phyloP scores from a whole-genome alignment of 2,329 filamentous ascomycete genomes.

The Parastagonospora nodorum region DNA sequence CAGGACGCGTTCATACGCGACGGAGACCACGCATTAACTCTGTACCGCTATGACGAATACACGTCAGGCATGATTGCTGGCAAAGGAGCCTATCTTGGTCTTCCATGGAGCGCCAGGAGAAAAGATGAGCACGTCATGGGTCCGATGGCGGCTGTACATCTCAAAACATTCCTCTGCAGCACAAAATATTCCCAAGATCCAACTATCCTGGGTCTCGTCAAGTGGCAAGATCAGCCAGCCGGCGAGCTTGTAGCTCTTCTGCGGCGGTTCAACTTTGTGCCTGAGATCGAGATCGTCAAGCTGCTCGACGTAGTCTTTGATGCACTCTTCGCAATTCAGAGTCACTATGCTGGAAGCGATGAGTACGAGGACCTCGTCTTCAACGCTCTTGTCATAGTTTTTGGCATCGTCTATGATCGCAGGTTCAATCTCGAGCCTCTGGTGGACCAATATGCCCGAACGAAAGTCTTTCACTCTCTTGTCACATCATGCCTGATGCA shows the following conservation, averaged over 20 bases:
- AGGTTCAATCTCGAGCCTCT: conserved; percentile 89
- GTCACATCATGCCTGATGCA: conserved; percentile 86
- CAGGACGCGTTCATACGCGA: conserved; percentile 88
- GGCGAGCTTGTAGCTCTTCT: conserved; percentile 75
- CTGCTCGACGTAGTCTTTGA: conserved; percentile 87
- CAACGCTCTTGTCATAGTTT: conserved; percentile 82
- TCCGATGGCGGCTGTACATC: conserved; percentile 75
- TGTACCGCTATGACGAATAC: conserved; percentile 92
- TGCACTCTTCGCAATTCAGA: conserved; percentile 86
- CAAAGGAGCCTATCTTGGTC: conserved; percentile 82
- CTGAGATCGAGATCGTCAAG: conserved; percentile 97
- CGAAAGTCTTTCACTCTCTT: conserved; percentile 89
- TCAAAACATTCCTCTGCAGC: conserved; percentile 90
- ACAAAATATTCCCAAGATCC: conserved; percentile 94
- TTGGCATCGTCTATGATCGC: conserved; percentile 92
- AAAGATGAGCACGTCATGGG: conserved; percentile 77
- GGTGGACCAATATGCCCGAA: conserved; percentile 89
- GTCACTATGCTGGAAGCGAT: conserved; percentile 88
- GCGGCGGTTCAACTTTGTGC: conserved; percentile 86
- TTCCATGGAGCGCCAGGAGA: conserved; percentile 79
- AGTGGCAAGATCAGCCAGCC: conserved; percentile 78
- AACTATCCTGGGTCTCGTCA: conserved; percentile 78
- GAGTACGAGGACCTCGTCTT: conserved; percentile 94
- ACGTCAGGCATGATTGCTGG: conserved; percentile 76
- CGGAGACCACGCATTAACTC: conserved; percentile 76